Percentiles rank a stretch among this genome's conserved stretches.
These are phyloP conservation scores for Phlyctochytrium planicorne DNA, from an alignment of 192 early-diverging fungal species.

Conservation along the genomic window DNA sequence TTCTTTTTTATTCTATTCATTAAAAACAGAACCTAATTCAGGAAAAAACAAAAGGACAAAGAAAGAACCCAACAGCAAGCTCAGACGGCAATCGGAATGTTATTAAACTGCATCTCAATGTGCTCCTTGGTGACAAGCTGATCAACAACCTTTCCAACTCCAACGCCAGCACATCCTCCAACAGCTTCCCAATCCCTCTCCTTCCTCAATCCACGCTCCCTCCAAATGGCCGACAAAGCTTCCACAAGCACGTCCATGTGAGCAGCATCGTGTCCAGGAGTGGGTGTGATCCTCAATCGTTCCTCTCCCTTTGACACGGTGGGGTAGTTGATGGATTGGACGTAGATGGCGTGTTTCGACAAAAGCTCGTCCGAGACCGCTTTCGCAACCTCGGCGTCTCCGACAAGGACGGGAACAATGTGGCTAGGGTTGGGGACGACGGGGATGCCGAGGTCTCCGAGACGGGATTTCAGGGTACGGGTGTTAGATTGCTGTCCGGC, in stretches of 20 bases:
- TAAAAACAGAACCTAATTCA: too few species aligned
- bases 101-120: not conserved
- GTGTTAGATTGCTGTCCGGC: slow-evolving; percentile 91
- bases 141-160: slow-evolving; percentile 40
- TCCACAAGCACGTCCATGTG: slow-evolving; percentile 84
- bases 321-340: slow-evolving; percentile 98
- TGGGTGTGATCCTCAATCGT: slow-evolving; percentile 95
- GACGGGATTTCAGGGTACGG: slow-evolving; percentile 77
- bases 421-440: slow-evolving; percentile 98
- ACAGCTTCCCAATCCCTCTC: slow-evolving; percentile 80
- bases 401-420: slow-evolving; percentile 97
- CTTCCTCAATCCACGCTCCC: slow-evolving; percentile 78
- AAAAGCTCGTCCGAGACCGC: slow-evolving; percentile 91
- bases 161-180: slow-evolving; percentile 89
- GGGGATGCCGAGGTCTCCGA: slow-evolving; percentile 84
- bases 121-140: slow-evolving; percentile 34
- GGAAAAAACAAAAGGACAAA: too few species aligned
- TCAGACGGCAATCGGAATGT: not conserved
- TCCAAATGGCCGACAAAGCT: slow-evolving; percentile 85
- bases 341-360: slow-evolving; percentile 88
- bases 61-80: too few species aligned
- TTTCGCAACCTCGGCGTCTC: slow-evolving; percentile 93
- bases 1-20: too few species aligned
- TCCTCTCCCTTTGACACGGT: slow-evolving; percentile 81
- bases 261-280: slow-evolving; percentile 83